Percentiles rank a stretch among this genome's conserved stretches.
Conservation (phyloP, 371 early-diverging fungal genomes). For the Circinella umbellata region DNA sequence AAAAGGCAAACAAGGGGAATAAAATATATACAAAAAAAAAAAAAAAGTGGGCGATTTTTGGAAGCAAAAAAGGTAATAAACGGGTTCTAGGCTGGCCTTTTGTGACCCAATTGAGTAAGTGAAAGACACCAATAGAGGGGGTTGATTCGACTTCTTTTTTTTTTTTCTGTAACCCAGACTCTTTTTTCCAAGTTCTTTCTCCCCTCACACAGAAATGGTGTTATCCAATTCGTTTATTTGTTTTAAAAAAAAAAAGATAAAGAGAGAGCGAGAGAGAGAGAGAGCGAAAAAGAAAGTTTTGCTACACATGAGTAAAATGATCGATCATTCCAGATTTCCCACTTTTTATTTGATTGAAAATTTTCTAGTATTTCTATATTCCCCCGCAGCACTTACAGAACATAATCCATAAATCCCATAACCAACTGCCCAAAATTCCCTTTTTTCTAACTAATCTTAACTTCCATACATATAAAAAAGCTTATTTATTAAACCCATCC, state of each 20-base stretch:
- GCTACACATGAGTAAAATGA: no score
- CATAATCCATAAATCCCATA: no score
- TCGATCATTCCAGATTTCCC: no score
- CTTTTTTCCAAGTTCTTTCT: neutral
- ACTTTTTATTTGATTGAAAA: no score
- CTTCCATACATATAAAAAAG: no score
- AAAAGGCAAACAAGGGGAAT: constrained; percentile 7
- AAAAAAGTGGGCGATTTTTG: neutral
- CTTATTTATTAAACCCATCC: no score
- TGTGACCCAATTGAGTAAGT: constrained; percentile 16
- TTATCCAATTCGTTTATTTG: neutral
- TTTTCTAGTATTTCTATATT: no score
- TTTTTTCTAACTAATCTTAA: no score
- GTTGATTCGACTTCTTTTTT: neutral
- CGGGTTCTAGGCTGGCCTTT: constrained; percentile 5
- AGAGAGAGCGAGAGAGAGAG: no score
- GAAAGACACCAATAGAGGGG: constrained; percentile 2
- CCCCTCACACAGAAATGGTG: neutral
- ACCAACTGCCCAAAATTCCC: no score
- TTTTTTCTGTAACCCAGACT: constrained; percentile 11
- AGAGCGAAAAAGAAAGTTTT: no score
- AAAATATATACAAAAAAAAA: neutral
- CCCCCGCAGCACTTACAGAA: no score
- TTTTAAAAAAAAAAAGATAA: neutral
- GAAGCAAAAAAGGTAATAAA: constrained; percentile 9